Conservation (phyloP, 228 moss, liverwort and hornwort genomes). For the Sphagnum magellanicum region DNA sequence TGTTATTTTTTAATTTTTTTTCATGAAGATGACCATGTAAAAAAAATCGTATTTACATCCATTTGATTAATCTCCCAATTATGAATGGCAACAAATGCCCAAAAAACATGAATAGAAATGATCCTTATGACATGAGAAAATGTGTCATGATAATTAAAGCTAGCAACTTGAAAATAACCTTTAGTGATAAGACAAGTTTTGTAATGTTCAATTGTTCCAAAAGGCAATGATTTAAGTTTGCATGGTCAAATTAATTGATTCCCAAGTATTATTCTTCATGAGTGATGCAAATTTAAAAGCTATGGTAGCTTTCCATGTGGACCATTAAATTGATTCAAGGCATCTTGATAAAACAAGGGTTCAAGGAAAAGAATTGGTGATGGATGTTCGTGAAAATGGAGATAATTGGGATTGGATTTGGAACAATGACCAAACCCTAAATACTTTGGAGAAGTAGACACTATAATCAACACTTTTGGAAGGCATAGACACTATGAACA, state of each 20-base stretch:
- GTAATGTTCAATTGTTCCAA: constrained; percentile 2
- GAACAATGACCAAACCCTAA: too few species aligned
- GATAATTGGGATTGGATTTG: too few species aligned
- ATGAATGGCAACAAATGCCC: neutral
- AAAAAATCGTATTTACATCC: neutral
- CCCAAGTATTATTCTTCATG: neutral
- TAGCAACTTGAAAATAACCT: constrained; percentile 3
- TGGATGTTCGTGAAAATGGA: too few species aligned
- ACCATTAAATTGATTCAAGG: too few species aligned
- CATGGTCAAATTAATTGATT: too few species aligned
- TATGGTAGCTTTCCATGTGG: too few species aligned
- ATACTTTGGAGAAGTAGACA: too few species aligned
- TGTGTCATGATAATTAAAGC: constrained; percentile 6
- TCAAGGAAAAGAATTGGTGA: too few species aligned
- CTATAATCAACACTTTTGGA: too few species aligned
- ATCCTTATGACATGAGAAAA: neutral
- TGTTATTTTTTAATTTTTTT: neutral
- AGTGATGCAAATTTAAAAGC: too few species aligned
- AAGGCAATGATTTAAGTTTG: neutral
- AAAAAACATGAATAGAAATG: neutral
- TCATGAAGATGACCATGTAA: neutral
- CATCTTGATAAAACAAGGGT: too few species aligned
- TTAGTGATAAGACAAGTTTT: constrained; percentile 1
- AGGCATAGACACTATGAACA: too few species aligned
- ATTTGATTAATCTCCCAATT: neutral